Evolutionary conservation across 805 yeast genomes (phyloP), one percentile per base, ranked within the genome.

Genomic region (Kodamaea hsintzibuensis): DNA sequence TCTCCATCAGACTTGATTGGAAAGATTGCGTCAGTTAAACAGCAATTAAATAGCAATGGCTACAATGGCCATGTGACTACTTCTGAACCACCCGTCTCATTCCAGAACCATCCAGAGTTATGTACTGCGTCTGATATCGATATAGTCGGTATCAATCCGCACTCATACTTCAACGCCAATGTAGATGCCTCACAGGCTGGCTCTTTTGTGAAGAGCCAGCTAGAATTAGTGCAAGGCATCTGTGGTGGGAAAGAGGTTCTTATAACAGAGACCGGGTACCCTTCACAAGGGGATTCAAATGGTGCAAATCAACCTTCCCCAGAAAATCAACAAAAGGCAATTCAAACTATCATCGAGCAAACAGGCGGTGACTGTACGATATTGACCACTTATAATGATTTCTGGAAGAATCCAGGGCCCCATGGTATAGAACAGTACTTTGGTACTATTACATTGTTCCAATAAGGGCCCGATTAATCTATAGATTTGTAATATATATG

Each of bases 211-310:
- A 69, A 74, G 49, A 82, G 83, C 33, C 96, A 92, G 73, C 74
- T 82, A 57, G 68, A 62, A 18, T 66, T 85, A 54, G 85, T 85
- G 22, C 70, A 79, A 60, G 70, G 69, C 13, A 71, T 77, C 46
- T 91, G 97, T 74, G 73, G 81, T 27, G 71, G 74, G 54, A 74
- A 79, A 68, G 69, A 73, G 7, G 84, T 89, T 38, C 60, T 76
- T 17, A 83, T 91, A 53, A 85, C 96, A 17, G 97, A 91, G 71
- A 91, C 97, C 4, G 97, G 97, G 44, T 91, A 89, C 68, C 97
- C 97, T 62, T 82, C 86, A 60, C 73, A 76, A 42, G 97, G 97
- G 63, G 67, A 66, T 55, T 74, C 78, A 54, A 84, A 89, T 65
- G 97, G 97, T 53, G 71, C 72, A 49, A 88, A 91, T 60, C 81